Percentiles rank a stretch among this genome's conserved stretches.
Conservation (phyloP, 768 basidiomycete species). For the Podaxis rugospora region DNA sequence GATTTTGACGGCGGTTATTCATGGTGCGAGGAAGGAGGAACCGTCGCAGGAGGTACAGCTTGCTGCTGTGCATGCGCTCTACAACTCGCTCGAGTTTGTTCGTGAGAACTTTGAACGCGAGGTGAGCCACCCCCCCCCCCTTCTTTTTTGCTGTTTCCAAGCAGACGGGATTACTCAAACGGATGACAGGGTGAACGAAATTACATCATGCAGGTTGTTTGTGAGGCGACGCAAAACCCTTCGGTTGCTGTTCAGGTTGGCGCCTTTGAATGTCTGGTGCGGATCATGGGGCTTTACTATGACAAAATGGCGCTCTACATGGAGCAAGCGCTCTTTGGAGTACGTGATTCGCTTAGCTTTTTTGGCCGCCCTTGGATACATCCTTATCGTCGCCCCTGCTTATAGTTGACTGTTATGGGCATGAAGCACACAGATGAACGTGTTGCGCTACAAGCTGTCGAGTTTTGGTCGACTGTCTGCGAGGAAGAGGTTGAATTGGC, state of each 20-base stretch:
- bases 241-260: constrained; percentile 86
- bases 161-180: constrained; percentile 10
- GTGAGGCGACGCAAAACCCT: constrained; percentile 91
- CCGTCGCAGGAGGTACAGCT: constrained; percentile 86
- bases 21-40: constrained; percentile 96
- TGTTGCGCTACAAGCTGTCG: constrained; percentile 93
- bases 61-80: constrained; percentile 88
- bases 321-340: constrained; percentile 97
- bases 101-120: constrained; percentile 98
- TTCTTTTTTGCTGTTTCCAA: not conserved
- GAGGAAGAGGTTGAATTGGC: constrained; percentile 95
- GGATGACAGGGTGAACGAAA: constrained; percentile 86
- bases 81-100: constrained; percentile 95
- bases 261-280: constrained; percentile 92
- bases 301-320: constrained; percentile 99
- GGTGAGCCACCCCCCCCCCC: constrained; percentile 50
- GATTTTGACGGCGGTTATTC: constrained; percentile 97
- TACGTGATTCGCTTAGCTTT: constrained; percentile 38
- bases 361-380: constrained; percentile 8
- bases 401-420: constrained; percentile 89
- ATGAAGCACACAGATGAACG: constrained; percentile 93
- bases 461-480: constrained; percentile 99
- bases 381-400: constrained; percentile 12
- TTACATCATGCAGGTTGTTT: constrained; percentile 99
- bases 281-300: constrained; percentile 97